These are phyloP conservation scores for Trypethelium eluteriae DNA, from an alignment of 495 filamentous ascomycete species.

Conservation along the genomic window DNA sequence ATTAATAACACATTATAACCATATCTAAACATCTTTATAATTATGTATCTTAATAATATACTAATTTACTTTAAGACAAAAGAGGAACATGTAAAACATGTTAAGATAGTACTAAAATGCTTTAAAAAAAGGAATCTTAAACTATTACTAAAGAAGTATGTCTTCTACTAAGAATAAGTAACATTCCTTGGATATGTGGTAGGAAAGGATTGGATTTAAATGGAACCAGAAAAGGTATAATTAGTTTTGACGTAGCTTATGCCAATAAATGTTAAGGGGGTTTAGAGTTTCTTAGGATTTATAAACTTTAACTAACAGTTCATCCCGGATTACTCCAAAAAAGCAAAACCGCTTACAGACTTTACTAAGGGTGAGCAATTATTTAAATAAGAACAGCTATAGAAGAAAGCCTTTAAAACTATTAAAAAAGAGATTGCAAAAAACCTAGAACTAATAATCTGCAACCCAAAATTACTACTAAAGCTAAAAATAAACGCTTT, in stretches of 20 bases:
- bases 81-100: background rate
- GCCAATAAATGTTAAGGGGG: background rate
- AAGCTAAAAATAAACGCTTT: background rate
- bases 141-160: background rate
- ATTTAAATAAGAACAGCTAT: too few species aligned
- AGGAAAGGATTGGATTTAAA: too few species aligned
- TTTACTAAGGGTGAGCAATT: too few species aligned
- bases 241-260: background rate
- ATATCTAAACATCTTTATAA: background rate
- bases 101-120: background rate
- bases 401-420: too few species aligned
- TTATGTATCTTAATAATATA: background rate
- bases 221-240: too few species aligned
- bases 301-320: background rate
- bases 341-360: too few species aligned
- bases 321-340: background rate
- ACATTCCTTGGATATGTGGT: too few species aligned
- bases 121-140: background rate
- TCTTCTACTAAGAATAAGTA: background rate
- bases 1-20: background rate
- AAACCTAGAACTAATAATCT: background rate
- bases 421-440: constrained; percentile 6
- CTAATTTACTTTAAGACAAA: background rate
- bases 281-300: background rate
- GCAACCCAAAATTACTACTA: background rate